phyloP scores from a whole-genome alignment of 2,329 filamentous ascomycete genomes.

The Hymenoscyphus fructigenus region DNA sequence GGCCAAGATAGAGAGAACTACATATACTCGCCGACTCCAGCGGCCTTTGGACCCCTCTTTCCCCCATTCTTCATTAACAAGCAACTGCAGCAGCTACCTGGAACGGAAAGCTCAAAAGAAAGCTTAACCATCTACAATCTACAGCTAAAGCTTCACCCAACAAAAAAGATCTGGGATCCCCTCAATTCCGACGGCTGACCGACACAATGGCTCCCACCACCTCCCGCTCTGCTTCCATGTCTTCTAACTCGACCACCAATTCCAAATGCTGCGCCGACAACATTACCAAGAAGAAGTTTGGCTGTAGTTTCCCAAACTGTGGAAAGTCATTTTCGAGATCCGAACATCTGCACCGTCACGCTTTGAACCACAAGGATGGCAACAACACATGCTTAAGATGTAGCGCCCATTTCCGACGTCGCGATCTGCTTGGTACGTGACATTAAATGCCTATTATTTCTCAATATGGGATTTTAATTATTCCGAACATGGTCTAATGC shows the following conservation, averaged over 20 bases:
- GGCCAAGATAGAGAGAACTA: constrained; percentile 9
- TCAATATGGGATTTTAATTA: neutral
- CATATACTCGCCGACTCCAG: constrained; percentile 29
- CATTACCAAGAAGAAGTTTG: constrained; percentile 38
- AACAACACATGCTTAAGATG: constrained; percentile 54
- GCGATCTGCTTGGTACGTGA: constrained; percentile 52
- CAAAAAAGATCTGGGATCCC: constrained; percentile 2
- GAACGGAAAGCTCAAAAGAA: neutral
- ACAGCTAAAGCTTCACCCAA: constrained; percentile 8
- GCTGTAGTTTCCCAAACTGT: constrained; percentile 43
- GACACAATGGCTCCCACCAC: constrained; percentile 31
- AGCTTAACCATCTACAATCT: neutral
- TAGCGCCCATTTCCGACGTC: constrained; percentile 54
- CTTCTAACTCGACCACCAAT: constrained; percentile 28
- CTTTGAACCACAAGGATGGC: constrained; percentile 49
- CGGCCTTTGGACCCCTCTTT: constrained; percentile 23
- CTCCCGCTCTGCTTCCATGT: constrained; percentile 31
- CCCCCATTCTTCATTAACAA: constrained; percentile 14
- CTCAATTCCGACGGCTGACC: neutral
- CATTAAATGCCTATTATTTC: neutral
- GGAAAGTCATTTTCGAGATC: constrained; percentile 49
- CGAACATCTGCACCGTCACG: constrained; percentile 52
- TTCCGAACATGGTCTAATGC: neutral
- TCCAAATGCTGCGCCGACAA: constrained; percentile 23
- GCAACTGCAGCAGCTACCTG: neutral